Conservation (phyloP, 306 rosid species). For the Inga leiocalycina region DNA sequence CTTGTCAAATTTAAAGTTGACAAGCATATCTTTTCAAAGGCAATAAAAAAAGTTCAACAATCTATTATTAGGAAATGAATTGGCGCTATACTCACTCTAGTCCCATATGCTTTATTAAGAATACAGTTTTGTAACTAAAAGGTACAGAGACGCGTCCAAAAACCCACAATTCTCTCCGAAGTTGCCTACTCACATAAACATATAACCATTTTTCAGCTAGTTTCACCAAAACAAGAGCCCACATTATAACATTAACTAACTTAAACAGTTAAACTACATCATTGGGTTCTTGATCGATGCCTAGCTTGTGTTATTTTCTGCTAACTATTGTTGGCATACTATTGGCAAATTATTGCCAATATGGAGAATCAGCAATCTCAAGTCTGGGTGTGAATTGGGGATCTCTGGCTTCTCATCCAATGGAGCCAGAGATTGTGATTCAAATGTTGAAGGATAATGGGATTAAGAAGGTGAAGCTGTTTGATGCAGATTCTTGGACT, state of each 20-base stretch:
- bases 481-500: conserved; percentile 68
- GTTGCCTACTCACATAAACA: not conserved
- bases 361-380: not conserved
- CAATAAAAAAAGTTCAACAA: not conserved
- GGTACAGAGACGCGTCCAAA: not conserved
- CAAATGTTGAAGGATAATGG: conserved; percentile 66
- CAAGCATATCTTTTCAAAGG: not conserved
- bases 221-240: not conserved
- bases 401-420: conserved; percentile 53
- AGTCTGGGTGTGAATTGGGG: conserved; percentile 85
- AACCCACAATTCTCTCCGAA: conserved; percentile 11
- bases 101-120: conserved; percentile 30
- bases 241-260: not conserved
- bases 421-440: conserved; percentile 54
- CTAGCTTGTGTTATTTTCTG: conserved; percentile 1
- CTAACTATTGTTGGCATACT: not conserved
- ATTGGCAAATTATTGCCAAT: not conserved
- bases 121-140: not conserved
- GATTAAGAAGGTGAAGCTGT: conserved; percentile 68
- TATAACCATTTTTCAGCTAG: not conserved
- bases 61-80: not conserved
- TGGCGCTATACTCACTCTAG: not conserved
- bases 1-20: not conserved
- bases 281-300: not conserved
- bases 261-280: not conserved